Conservation (phyloP, 2,329 filamentous ascomycete species). For the Ophiosphaerella korrae region DNA sequence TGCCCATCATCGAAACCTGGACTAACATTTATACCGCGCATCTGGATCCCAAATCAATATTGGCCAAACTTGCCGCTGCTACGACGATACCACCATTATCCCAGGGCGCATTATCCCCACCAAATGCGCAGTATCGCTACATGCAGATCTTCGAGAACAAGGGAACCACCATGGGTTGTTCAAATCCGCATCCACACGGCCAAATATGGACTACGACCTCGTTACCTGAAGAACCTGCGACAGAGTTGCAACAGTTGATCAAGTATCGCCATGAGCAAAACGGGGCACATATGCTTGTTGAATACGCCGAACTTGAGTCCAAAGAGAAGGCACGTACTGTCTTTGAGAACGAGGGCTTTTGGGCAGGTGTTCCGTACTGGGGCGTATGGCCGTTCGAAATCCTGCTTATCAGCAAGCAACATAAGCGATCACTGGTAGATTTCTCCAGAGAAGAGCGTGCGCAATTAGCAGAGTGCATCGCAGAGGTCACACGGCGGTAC, state of each 20-base stretch:
- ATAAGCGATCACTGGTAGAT: conserved; percentile 85
- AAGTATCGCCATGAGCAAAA: conserved; percentile 76
- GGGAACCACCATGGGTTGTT: conserved; percentile 96
- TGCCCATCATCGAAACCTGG: conserved; percentile 88
- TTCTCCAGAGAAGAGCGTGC: conserved; percentile 72
- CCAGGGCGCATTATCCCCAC: conserved; percentile 53
- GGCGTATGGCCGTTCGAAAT: conserved; percentile 97
- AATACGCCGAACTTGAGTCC: conserved; percentile 84
- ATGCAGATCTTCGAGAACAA: conserved; percentile 99
- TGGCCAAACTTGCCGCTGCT: conserved; percentile 55
- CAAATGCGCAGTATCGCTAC: conserved; percentile 82
- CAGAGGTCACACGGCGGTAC: conserved; percentile 87
- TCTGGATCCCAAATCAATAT: conserved; percentile 72
- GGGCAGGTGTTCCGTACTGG: conserved; percentile 96
- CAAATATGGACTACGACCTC: conserved; percentile 95
- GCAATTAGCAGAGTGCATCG: conserved; percentile 80
- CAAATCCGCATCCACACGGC: conserved; percentile 96
- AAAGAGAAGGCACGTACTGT: conserved; percentile 84
- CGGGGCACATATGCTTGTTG: conserved; percentile 77
- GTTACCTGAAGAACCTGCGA: conserved; percentile 83
- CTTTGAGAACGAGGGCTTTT: conserved; percentile 82
- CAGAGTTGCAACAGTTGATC: conserved; percentile 77
- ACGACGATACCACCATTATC: conserved; percentile 53
- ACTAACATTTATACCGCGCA: conserved; percentile 86
- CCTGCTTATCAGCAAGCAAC: conserved; percentile 82